Evolutionary conservation across 176 grass and related monocot species (phyloP).

Genomic region (Rhipidocladum racemiflorum): DNA sequence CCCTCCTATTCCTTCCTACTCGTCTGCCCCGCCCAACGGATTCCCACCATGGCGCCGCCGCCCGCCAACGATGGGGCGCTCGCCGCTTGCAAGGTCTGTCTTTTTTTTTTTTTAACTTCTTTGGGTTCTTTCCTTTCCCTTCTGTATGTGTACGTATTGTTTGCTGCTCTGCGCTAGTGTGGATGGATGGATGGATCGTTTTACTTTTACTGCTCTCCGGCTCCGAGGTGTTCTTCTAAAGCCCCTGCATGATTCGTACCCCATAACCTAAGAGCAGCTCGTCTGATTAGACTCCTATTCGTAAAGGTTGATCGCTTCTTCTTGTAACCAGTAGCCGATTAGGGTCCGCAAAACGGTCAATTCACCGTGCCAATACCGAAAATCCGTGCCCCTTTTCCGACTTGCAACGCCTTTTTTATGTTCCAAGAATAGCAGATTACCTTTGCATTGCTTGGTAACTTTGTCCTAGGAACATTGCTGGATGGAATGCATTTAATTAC

Average conservation of each 20-base stretch:
- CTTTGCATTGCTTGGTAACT: not conserved
- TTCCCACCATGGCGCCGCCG: conserved; percentile 22
- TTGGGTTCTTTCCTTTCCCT: not conserved
- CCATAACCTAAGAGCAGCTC: not conserved
- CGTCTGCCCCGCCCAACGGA: not conserved
- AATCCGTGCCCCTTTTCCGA: not conserved
- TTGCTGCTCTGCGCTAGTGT: not conserved
- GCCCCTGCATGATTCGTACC: not conserved
- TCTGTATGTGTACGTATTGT: not conserved
- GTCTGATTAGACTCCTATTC: not conserved
- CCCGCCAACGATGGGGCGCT: conserved; percentile 21
- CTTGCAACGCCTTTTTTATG: not conserved
- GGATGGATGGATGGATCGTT: not conserved
- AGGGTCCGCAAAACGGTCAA: not conserved
- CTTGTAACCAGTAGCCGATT: not conserved
- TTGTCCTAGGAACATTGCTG: not conserved
- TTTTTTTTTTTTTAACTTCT: no score
- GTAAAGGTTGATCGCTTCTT: not conserved
- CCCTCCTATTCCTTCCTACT: not conserved
- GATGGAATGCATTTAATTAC: not conserved
- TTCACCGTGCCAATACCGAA: not conserved
- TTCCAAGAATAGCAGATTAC: not conserved
- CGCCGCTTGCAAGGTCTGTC: conserved; percentile 38
- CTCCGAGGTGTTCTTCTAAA: not conserved
- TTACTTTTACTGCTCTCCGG: not conserved